Percentiles rank a stretch among this genome's conserved stretches.
Conservation (phyloP, 306 rosid species). For the Cercis canadensis region DNA sequence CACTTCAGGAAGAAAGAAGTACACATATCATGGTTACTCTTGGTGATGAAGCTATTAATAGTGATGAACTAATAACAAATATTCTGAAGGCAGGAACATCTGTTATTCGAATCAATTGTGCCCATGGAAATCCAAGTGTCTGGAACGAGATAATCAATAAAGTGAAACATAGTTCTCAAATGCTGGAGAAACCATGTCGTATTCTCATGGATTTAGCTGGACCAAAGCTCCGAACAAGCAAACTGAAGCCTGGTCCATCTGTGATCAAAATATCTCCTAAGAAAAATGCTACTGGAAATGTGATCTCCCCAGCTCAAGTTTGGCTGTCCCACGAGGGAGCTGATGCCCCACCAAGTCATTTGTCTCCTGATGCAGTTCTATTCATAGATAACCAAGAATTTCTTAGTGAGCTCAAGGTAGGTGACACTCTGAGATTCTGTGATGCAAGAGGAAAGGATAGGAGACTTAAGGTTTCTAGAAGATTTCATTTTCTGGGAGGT, state of each 20-base stretch:
- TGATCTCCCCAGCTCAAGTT: slow-evolving; percentile 21
- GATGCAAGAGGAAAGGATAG: not conserved
- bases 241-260: slow-evolving; percentile 23
- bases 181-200: slow-evolving; percentile 20
- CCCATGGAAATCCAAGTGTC: slow-evolving; percentile 7
- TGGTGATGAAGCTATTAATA: slow-evolving; percentile 5
- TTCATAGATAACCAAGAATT: slow-evolving; percentile 18
- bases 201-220: slow-evolving; percentile 31
- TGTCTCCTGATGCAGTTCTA: slow-evolving; percentile 16
- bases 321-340: slow-evolving; percentile 3
- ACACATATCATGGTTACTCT: slow-evolving; percentile 9
- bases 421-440: slow-evolving; percentile 1
- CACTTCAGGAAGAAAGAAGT: slow-evolving; percentile 11
- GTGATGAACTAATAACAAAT: slow-evolving; percentile 9
- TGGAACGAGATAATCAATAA: slow-evolving; percentile 1
- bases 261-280: slow-evolving; percentile 14
- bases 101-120: slow-evolving; percentile 12
- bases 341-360: not conserved
- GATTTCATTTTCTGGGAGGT: not conserved
- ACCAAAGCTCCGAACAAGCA: slow-evolving; percentile 23
- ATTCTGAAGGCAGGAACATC: slow-evolving; percentile 2
- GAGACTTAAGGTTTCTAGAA: not conserved
- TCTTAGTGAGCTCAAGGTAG: not conserved
- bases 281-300: slow-evolving; percentile 19
- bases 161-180: slow-evolving; percentile 9